These are phyloP conservation scores for Ramaria sp. DNA, from an alignment of 768 basidiomycete genomes.

Conservation along the genomic window DNA sequence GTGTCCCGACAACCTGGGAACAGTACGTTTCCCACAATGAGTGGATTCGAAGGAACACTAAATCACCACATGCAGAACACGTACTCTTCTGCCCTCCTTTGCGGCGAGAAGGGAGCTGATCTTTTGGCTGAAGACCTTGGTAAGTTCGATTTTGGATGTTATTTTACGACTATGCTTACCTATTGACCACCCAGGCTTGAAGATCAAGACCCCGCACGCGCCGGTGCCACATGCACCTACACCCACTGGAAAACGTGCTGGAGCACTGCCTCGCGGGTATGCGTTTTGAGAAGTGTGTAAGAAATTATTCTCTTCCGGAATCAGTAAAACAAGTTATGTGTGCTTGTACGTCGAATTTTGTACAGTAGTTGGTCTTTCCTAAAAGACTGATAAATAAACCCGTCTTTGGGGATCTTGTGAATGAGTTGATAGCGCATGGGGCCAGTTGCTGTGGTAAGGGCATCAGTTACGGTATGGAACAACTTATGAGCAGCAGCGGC, in stretches of 20 bases:
- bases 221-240: constrained; percentile 59
- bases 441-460: too few species aligned
- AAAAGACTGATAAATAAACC: background rate
- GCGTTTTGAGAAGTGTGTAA: background rate
- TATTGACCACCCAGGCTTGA: constrained; percentile 36
- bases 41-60: background rate
- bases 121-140: constrained; percentile 55
- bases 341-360: background rate
- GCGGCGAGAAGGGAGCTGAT: constrained; percentile 59
- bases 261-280: constrained; percentile 5
- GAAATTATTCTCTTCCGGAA: background rate
- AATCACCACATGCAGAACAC: constrained; percentile 9
- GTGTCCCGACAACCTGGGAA: constrained; percentile 41
- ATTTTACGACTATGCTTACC: background rate
- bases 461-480: too few species aligned
- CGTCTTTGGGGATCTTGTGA: background rate
- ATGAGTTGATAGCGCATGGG: too few species aligned
- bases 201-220: constrained; percentile 51
- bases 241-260: constrained; percentile 21
- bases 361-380: background rate
- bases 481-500: too few species aligned
- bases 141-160: constrained; percentile 17
- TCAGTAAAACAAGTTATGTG: background rate
- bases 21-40: background rate
- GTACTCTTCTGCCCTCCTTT: constrained; percentile 57